These are phyloP conservation scores for Aspergillus aculeatus DNA, from an alignment of 2,329 filamentous ascomycete species.

Conservation along the genomic window DNA sequence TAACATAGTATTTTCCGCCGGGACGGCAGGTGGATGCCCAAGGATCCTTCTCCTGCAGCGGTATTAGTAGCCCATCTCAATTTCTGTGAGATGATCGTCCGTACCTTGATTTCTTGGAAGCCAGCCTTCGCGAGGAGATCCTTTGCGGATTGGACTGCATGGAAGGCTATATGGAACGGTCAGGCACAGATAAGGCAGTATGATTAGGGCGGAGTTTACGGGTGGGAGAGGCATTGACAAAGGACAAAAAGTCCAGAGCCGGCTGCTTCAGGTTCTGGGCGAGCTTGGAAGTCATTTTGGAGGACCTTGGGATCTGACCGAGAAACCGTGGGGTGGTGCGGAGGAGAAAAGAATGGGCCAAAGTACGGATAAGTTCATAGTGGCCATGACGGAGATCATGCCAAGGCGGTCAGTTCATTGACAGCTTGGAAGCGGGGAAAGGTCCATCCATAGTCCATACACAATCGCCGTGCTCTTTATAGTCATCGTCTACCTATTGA, in stretches of 20 bases:
- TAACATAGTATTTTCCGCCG: constrained; percentile 94
- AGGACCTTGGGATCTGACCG: constrained; percentile 17
- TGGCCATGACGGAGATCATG: constrained; percentile 13
- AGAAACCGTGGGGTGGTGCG: constrained; percentile 9
- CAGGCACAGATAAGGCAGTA: constrained; percentile 9
- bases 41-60: constrained; percentile 70
- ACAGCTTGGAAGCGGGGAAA: background rate
- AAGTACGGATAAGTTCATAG: background rate
- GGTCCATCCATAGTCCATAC: too few species aligned
- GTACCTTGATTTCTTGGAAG: constrained; percentile 76
- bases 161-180: constrained; percentile 66
- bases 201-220: constrained; percentile 55
- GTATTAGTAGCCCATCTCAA: background rate
- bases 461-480: too few species aligned
- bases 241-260: constrained; percentile 83
- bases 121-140: constrained; percentile 76
- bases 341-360: constrained; percentile 8
- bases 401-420: constrained; percentile 7
- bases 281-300: constrained; percentile 32
- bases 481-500: background rate
- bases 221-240: constrained; percentile 91
- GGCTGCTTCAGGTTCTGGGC: constrained; percentile 37
- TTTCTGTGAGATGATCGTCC: background rate
- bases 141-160: constrained; percentile 80
- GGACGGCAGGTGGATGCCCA: constrained; percentile 79